Evolutionary conservation across 1,284 basidiomycete genomes (phyloP), one percentile per base, ranked within the genome.

Genomic region (Coniferiporia sulphurascens): DNA sequence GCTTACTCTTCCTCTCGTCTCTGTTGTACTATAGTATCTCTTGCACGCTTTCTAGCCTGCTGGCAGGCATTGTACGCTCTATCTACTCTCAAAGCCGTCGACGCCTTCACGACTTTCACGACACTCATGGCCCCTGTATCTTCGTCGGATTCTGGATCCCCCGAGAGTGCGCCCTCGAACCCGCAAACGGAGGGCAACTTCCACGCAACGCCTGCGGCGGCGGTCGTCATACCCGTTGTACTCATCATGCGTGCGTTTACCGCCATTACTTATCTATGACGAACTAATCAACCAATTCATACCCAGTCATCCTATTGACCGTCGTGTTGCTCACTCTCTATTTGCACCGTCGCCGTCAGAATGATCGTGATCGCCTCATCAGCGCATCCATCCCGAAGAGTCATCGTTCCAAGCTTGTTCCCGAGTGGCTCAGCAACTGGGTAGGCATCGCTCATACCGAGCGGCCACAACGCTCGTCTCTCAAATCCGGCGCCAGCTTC

Each of bases 401-500:
- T 5, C 22, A 21, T 3, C 52, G 27, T 27, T 27, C 21, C 53
- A 59, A 55, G 36, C 13, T 50, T 21, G 12, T 55, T 8, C 58
- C 58, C 21, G 36, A 22, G 9, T 59, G 58, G 58, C 32, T 55
- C 13, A 59, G 52, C 17, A 55, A 34, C 44, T 59, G 58, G 58
- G 36, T 50, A 13, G 46, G 32, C 10, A 9, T 38, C 7, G 48
- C 35, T 15, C 45, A 19, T 27, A 19, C 19, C 17, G 21, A 32
- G 35, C 35, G 52, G 9, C n/a, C 22, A 41, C 38, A 8, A 41
- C 38, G 38, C 38, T 12, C 38, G 13, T 22, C 32, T 13, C 17
- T 43, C 21, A 32, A 9, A 0, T 27, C 27, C 13, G 27, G 44
- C 13, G 4, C 45, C 44, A 41, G 34, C 7, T 32, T 15, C 10